Percentiles rank a stretch among this genome's conserved stretches.
Evolutionary conservation across 768 basidiomycete genomes (phyloP).

Genomic region (Phaffia australis): DNA sequence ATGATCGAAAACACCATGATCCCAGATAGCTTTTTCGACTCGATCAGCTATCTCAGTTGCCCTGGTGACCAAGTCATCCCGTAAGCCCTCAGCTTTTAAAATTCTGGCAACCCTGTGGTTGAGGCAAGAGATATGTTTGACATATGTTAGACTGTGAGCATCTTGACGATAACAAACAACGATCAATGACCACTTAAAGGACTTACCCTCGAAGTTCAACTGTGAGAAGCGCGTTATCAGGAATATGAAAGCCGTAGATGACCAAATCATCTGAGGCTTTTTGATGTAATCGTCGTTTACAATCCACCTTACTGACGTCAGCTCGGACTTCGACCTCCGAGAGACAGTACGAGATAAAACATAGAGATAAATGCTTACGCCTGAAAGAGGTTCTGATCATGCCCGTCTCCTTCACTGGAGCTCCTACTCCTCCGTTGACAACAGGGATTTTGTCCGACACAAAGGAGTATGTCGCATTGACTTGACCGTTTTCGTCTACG

Average conservation of each 20-base stretch:
- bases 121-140: too few species aligned
- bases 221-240: conserved; percentile 72
- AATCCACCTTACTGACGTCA: too few species aligned
- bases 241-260: conserved; percentile 59
- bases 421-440: conserved; percentile 58
- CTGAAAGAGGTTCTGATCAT: conserved; percentile 50
- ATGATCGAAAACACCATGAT: conserved; percentile 41
- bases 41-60: background rate
- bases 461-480: conserved; percentile 9
- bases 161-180: too few species aligned
- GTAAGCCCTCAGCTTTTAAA: conserved; percentile 43
- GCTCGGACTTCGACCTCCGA: too few species aligned
- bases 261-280: conserved; percentile 66
- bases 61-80: background rate
- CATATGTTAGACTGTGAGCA: too few species aligned
- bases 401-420: conserved; percentile 64
- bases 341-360: background rate
- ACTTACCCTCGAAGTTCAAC: conserved; percentile 46
- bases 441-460: conserved; percentile 32
- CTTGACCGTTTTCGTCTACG: background rate
- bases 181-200: too few species aligned
- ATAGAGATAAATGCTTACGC: background rate
- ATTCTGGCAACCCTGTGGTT: conserved; percentile 49
- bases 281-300: conserved; percentile 41
- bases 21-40: conserved; percentile 25